Base-by-base conservation (phyloP, 108 stramenopile genomes). In the Pseudonitzschia pungens region DNA sequence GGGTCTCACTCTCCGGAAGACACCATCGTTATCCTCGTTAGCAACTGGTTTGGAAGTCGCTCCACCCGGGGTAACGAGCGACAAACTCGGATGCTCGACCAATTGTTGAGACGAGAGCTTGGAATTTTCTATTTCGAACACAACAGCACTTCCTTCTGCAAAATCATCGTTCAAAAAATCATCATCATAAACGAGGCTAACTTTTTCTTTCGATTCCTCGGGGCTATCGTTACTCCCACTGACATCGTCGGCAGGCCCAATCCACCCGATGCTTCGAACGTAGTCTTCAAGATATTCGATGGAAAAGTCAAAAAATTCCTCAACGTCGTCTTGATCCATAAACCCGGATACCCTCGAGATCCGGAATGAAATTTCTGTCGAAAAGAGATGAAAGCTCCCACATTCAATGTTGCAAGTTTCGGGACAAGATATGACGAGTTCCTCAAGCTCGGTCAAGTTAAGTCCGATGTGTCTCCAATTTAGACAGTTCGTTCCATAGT, bases 401-500 rank as follows among this genome's bases (percentile, higher is more conserved):
- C 85, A 86, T 5, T 75, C 68, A 50, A 82, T 74, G 6, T 63
- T 48, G 56, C 85, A 86, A 0, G 85, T 77, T 28, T 59, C 73
- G 0, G 85, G 85, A 69, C 85, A 86, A 41, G 58, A 68, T 26
- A 65, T 43, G 0, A 82, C 64, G 11, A 86, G 71, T 7, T 69
- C 65, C 18, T 29, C 58, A 12, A 85, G 27, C 45, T 81, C 53
- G 0, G 65, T 67, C 1, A 65, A 45, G 0, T 78, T 76, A 0
- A 82, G 62, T n/a, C 78, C 84, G 43, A 86, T 40, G 72, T 52
- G 22, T 7, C 72, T 66, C 85, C 85, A 86, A 0, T 75, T 53
- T 22, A 75, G 29, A 69, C 85, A 86, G 20, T 77, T 50, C 0
- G 78, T 82, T 22, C 64, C 71, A 4, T 40, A 8, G 54, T 86